A percentile compares a stretch with the other conserved stretches of the same genome.
Conservation (phyloP, 495 filamentous ascomycete species). For the Opeltia flavorubescens region DNA sequence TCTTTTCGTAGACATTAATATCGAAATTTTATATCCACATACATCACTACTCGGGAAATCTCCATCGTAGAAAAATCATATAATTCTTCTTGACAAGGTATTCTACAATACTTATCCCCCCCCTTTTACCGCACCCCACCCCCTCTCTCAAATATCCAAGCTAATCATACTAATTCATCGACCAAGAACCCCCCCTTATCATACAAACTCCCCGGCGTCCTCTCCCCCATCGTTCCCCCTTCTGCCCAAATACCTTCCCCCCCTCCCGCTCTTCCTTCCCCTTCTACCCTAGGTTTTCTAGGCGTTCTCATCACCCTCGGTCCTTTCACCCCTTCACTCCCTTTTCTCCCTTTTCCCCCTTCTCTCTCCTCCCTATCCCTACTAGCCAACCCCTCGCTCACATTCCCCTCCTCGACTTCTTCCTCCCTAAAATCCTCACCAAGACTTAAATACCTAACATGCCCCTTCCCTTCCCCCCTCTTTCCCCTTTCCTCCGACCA, state of each 20-base stretch:
- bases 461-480: background rate
- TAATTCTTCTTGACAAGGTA: no score
- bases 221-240: background rate
- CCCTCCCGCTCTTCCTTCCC: background rate
- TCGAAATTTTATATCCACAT: no score
- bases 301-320: background rate
- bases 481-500: background rate
- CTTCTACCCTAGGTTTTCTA: background rate
- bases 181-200: slow-evolving; percentile 35
- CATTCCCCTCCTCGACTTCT: background rate
- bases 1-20: no score
- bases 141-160: no score
- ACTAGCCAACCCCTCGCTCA: background rate
- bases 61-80: no score
- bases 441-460: slow-evolving; percentile 9
- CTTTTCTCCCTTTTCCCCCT: no score
- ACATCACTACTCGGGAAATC: no score
- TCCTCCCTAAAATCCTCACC: slow-evolving; percentile 6
- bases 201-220: slow-evolving; percentile 33
- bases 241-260: background rate
- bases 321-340: no score
- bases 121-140: background rate
- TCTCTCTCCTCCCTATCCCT: background rate
- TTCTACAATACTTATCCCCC: background rate
- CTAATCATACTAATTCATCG: no score